These are phyloP conservation scores for Pythium volutum DNA, from an alignment of 352 stramenopile genomes.

Conservation along the genomic window DNA sequence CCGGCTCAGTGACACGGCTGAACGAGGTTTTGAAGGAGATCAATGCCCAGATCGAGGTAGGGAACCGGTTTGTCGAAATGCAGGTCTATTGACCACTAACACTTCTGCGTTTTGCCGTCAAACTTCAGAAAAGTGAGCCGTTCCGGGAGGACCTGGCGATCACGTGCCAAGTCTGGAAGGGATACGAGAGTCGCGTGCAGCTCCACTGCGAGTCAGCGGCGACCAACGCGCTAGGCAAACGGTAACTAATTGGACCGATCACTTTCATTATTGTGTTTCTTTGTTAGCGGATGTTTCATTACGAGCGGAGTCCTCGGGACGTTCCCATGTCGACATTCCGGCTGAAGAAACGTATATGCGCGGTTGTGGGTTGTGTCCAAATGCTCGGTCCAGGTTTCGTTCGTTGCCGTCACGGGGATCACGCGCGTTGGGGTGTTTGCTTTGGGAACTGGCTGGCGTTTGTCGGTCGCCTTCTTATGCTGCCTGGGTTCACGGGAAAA, in stretches of 20 bases:
- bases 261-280: not conserved
- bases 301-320: not conserved
- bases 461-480: conserved; percentile 1
- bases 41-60: conserved; percentile 79
- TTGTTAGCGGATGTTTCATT: not conserved
- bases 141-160: conserved; percentile 68
- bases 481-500: conserved; percentile 1
- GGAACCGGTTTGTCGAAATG: not conserved
- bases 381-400: conserved; percentile 31
- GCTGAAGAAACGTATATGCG: conserved; percentile 35
- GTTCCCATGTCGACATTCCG: conserved; percentile 29
- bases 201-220: conserved; percentile 43
- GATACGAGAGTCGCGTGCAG: conserved; percentile 80
- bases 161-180: conserved; percentile 81
- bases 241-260: conserved; percentile 11
- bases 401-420: not conserved
- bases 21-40: conserved; percentile 86
- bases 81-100: not conserved
- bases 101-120: not conserved
- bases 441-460: not conserved
- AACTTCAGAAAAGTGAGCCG: conserved; percentile 67
- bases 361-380: conserved; percentile 25
- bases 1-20: conserved; percentile 67
- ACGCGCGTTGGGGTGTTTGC: conserved; percentile 11
- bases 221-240: not conserved